A percentile compares a stretch with the other conserved stretches of the same genome.
phyloP scores from a whole-genome alignment of 2,329 filamentous ascomycete species.

The Fonsecaea erecta region DNA sequence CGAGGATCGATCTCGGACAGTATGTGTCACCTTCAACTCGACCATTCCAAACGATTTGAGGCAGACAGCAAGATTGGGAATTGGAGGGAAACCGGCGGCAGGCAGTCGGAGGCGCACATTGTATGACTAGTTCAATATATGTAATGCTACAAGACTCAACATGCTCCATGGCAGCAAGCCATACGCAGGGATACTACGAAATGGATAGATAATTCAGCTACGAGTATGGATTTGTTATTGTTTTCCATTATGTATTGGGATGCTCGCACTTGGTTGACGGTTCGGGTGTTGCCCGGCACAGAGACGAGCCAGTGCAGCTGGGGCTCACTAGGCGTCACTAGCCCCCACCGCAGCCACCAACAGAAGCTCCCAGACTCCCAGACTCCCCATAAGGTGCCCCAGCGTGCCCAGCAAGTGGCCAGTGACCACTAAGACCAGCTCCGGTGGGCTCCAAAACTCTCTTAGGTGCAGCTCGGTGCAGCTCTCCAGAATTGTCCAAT shows the following conservation, averaged over 20 bases:
- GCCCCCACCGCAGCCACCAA: conserved; percentile 3
- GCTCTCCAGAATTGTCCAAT: conserved; percentile 1
- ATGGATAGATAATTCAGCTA: not conserved
- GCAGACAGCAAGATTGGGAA: not conserved
- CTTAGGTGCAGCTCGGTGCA: too few species aligned
- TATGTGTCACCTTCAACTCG: not conserved
- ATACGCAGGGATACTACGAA: not conserved
- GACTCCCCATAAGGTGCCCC: too few species aligned
- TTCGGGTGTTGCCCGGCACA: conserved; percentile 20
- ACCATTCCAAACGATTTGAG: not conserved
- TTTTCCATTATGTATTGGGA: not conserved
- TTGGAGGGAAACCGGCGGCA: not conserved
- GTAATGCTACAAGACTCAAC: conserved; percentile 10
- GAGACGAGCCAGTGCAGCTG: not conserved
- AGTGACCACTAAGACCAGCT: conserved; percentile 1
- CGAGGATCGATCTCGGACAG: not conserved
- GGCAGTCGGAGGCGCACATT: conserved; percentile 1
- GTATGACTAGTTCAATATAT: conserved; percentile 7
- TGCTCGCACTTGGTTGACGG: too few species aligned
- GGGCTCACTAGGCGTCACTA: too few species aligned
- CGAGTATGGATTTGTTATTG: not conserved
- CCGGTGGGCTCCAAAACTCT: conserved; percentile 8
- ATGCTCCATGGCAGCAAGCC: not conserved
- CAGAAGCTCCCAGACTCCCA: too few species aligned
- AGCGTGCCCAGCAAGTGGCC: not conserved